Conservation (phyloP, 1,139 yeast species). For the Magnusiomyces magnusii region DNA sequence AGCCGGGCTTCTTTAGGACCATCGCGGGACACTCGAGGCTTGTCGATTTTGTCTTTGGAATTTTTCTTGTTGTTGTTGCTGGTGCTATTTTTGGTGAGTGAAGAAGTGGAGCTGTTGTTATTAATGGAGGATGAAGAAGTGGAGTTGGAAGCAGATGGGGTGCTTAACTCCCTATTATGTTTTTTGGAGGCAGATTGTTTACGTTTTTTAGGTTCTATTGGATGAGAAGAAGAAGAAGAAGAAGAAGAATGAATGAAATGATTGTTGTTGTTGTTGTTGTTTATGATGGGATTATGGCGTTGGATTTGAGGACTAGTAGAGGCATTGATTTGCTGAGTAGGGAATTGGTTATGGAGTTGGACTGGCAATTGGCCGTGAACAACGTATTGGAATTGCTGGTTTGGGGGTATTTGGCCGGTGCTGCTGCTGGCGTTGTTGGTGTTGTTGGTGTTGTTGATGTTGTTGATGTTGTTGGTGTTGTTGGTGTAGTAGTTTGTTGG, state of each 20-base stretch:
- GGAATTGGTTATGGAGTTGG: background rate
- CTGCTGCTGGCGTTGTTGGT: too few species aligned
- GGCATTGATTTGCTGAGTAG: background rate
- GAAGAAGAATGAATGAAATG: background rate
- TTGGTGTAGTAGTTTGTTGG: background rate
- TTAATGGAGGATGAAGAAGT: background rate
- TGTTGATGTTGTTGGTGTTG: too few species aligned
- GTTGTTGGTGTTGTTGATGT: too few species aligned
- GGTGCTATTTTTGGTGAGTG: background rate
- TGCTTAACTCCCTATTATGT: background rate
- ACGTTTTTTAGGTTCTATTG: background rate
- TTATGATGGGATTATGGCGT: background rate
- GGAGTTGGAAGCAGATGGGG: background rate
- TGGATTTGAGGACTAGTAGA: background rate
- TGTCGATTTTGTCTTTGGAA: background rate
- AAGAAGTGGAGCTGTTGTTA: background rate
- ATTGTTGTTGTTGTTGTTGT: background rate
- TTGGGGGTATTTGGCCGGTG: background rate
- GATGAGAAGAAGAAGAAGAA: background rate
- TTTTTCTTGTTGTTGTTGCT: background rate
- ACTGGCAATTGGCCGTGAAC: background rate
- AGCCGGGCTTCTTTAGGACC: conserved; percentile 13
- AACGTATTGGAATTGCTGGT: background rate
- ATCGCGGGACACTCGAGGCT: background rate
- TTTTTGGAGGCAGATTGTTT: background rate